Conservation (phyloP, 192 early-diverging fungal genomes). For the Pilobolus umbonatus region DNA sequence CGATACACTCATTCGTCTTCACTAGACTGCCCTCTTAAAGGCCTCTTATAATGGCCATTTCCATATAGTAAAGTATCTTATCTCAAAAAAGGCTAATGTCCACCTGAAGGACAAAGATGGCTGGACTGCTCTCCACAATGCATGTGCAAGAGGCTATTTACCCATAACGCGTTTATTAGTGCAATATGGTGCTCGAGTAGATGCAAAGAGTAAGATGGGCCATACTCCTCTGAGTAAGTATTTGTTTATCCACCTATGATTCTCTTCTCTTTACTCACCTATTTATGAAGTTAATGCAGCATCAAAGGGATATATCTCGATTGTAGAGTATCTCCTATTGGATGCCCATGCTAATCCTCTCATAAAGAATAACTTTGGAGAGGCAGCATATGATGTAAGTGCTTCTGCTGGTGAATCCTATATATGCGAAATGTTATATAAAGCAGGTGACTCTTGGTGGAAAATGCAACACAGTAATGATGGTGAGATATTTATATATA, state of each 20-base stretch:
- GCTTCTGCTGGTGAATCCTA: constrained; percentile 55
- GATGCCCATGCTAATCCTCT: constrained; percentile 50
- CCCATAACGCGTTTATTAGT: constrained; percentile 49
- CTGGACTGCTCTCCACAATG: constrained; percentile 75
- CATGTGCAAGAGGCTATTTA: constrained; percentile 49
- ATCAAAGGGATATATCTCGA: constrained; percentile 54
- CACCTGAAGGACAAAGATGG: constrained; percentile 60
- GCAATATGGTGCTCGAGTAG: constrained; percentile 47
- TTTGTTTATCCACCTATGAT: background rate
- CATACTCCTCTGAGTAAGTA: constrained; percentile 61
- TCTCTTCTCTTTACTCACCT: background rate
- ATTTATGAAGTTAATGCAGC: constrained; percentile 56
- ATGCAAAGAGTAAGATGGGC: constrained; percentile 51
- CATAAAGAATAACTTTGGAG: constrained; percentile 55
- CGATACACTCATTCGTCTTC: background rate
- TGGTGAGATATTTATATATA: no score
- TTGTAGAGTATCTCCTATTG: constrained; percentile 57
- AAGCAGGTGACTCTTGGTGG: constrained; percentile 50
- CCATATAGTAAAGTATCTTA: constrained; percentile 48
- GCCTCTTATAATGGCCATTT: constrained; percentile 60
- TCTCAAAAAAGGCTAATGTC: constrained; percentile 53
- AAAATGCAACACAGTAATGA: constrained; percentile 1
- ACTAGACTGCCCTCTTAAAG: constrained; percentile 61
- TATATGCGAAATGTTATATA: constrained; percentile 57
- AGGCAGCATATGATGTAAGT: constrained; percentile 68